A percentile compares a stretch with the other conserved stretches of the same genome.
Evolutionary conservation across 2,329 filamentous ascomycete genomes (phyloP).

Genomic region (Colletotrichum sp.): DNA sequence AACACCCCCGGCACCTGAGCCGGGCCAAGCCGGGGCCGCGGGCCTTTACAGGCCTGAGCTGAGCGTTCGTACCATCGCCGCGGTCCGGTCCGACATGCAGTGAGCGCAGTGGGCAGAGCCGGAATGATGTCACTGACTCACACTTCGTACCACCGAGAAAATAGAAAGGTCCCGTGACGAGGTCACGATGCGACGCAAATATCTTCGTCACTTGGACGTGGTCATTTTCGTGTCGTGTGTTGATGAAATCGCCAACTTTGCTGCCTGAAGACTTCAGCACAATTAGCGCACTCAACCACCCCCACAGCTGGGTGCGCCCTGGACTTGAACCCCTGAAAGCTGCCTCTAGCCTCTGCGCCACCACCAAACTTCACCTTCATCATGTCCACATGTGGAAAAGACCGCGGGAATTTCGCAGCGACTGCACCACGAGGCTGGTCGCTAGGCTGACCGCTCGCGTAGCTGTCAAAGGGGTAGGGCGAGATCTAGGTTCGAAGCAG

Average conservation of each 20-base stretch:
- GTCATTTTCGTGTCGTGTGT: background rate
- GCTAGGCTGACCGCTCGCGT: background rate
- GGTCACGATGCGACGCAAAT: background rate
- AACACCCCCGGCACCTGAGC: background rate
- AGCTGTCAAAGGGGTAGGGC: background rate
- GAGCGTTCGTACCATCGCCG: background rate
- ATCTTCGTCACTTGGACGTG: background rate
- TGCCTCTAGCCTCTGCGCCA: background rate
- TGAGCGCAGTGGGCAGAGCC: background rate
- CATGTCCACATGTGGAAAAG: background rate
- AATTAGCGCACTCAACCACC: background rate
- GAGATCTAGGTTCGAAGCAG: background rate
- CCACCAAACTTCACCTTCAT: background rate
- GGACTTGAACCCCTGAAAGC: background rate
- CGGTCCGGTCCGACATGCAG: constrained; percentile 1
- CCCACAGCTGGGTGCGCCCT: background rate
- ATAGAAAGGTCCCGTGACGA: background rate
- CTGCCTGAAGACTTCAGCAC: background rate
- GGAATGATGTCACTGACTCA: constrained; percentile 2
- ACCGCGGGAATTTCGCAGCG: background rate
- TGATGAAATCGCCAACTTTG: background rate
- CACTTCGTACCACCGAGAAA: background rate
- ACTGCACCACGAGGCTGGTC: background rate
- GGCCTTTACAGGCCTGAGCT: background rate
- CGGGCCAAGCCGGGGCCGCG: background rate